A percentile compares a stretch with the other conserved stretches of the same genome.
phyloP scores from a whole-genome alignment of 148 eudicot species.

The Fagopyrum esculentum region DNA sequence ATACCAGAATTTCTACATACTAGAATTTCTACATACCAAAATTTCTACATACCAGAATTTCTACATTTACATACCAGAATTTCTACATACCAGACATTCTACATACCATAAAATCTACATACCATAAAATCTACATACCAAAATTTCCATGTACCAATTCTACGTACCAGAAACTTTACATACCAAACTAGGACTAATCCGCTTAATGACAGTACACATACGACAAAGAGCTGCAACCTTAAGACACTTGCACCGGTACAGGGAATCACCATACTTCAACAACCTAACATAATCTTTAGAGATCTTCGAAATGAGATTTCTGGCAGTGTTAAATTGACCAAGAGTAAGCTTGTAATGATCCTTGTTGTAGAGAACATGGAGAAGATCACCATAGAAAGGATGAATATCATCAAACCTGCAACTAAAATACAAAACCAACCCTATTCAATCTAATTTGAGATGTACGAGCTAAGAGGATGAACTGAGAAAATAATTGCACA shows the following conservation, averaged over 20 bases:
- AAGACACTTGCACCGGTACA: constrained; percentile 78
- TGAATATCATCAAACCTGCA: constrained; percentile 47
- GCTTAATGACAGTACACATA: constrained; percentile 85
- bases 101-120: too few relatives aligned
- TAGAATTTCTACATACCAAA: too few relatives aligned
- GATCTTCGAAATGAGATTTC: constrained; percentile 67
- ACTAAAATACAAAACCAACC: neutral
- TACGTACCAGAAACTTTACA: too few relatives aligned
- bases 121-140: too few relatives aligned
- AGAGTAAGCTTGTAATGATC: constrained; percentile 97
- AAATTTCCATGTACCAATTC: too few relatives aligned
- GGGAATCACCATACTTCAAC: constrained; percentile 82
- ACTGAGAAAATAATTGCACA: too few relatives aligned
- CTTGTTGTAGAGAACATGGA: constrained; percentile 85
- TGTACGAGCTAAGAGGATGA: too few relatives aligned
- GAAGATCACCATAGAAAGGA: constrained; percentile 90
- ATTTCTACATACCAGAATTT: too few relatives aligned
- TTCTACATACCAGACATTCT: too few relatives aligned
- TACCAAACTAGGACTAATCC: constrained; percentile 82
- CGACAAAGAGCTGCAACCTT: constrained; percentile 97
- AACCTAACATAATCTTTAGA: constrained; percentile 14
- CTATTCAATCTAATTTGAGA: too few relatives aligned
- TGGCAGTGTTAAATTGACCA: constrained; percentile 84
- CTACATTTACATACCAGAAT: too few relatives aligned
- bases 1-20: too few relatives aligned